Percentiles rank a stretch among this genome's conserved stretches.
These are phyloP conservation scores for Phyllosticta citribraziliensis DNA, from an alignment of 2,329 filamentous ascomycete species.

Conservation along the genomic window DNA sequence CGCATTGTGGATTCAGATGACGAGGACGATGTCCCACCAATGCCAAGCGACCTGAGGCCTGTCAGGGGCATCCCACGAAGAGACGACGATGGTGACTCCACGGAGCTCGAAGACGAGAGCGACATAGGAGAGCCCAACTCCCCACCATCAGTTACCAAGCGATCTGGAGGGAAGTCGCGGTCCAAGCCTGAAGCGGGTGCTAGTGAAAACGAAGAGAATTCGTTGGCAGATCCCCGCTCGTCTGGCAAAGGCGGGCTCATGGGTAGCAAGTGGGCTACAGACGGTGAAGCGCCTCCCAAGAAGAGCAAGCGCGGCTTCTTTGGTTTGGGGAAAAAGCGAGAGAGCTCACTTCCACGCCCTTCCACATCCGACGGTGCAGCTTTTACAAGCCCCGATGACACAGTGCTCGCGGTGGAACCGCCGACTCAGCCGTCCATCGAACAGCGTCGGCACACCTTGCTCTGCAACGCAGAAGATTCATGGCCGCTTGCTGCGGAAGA, in stretches of 20 bases:
- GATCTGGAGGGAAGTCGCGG: neutral
- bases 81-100: slow-evolving; percentile 49
- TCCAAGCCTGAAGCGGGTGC: neutral
- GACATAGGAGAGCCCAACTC: slow-evolving; percentile 24
- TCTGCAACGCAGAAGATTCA: slow-evolving; percentile 14
- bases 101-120: slow-evolving; percentile 36
- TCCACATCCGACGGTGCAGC: slow-evolving; percentile 18
- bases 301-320: slow-evolving; percentile 33
- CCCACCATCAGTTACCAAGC: slow-evolving; percentile 15
- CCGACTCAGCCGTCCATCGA: slow-evolving; percentile 12
- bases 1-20: slow-evolving; percentile 42
- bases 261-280: slow-evolving; percentile 27
- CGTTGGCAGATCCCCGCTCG: slow-evolving; percentile 8
- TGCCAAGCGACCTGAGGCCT: slow-evolving; percentile 33
- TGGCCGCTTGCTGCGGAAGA: slow-evolving; percentile 39
- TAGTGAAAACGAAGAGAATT: neutral
- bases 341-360: slow-evolving; percentile 13
- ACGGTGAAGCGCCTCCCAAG: slow-evolving; percentile 19
- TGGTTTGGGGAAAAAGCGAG: slow-evolving; percentile 53
- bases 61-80: slow-evolving; percentile 52
- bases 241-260: slow-evolving; percentile 28
- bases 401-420: slow-evolving; percentile 1
- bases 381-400: neutral
- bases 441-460: slow-evolving; percentile 13
- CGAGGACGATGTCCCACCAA: slow-evolving; percentile 40